Evolutionary conservation across 257 asterid species (phyloP), one percentile per base, ranked within the genome.

Genomic region (Fraxinus quadrangulata): DNA sequence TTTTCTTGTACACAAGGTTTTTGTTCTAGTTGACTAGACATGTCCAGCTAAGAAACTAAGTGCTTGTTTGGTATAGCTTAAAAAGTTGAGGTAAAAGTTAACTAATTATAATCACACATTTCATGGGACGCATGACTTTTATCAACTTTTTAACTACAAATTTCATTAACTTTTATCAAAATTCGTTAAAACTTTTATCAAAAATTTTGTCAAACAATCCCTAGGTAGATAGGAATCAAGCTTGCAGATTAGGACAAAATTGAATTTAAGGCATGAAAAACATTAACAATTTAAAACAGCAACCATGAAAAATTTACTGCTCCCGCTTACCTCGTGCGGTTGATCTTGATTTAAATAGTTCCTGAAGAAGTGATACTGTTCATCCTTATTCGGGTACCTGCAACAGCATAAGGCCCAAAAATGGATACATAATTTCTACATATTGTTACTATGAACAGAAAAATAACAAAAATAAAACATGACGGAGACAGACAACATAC

Each of bases 331-430:
- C 97, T 90, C 87, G 2, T 85, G 74, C 13, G 94, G 91, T 61
- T 80, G 79, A 36, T 90, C 90, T 34, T 96, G 90, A 56, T 83
- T 77, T 74, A 95, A 76, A 85, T 95, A 93, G 89, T 95, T 92
- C 85, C 96, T 85, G 92, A 93, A 91, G 85, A 95, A 95, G 87
- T 86, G 84, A 73, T 67, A 83, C 63, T 95, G 99, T 71, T 88
- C 96, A 71, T 83, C 92, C 84, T 91, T 89, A 82, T 73, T 83
- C 40, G 99, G 99, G 84, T 86, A 92, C 87, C 99, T 94, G 86
- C 72, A 83, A 75, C 59, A 77, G 83, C 67, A 87, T 61, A 51
- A 74, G 30, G 26, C 77, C 72, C 73, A 36, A 72, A 40, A 39
- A 61, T 75, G 69, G 42, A 75, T 30, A 56, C 2, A 30, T 33